Conservation (phyloP, 2,329 filamentous ascomycete genomes). For the Malbranchea cinnamomea region DNA sequence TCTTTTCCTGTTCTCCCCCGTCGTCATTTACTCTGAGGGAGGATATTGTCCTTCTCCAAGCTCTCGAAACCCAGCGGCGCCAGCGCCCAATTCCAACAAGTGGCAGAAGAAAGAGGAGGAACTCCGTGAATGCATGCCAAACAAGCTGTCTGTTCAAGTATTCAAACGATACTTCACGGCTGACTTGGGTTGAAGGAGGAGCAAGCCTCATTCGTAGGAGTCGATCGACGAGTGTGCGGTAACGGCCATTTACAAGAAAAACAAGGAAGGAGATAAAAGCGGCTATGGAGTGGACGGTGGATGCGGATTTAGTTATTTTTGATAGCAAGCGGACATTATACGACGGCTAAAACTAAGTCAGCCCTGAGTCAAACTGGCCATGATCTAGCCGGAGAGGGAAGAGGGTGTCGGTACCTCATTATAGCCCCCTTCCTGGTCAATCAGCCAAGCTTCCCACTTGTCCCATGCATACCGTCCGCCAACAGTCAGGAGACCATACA, state of each 20-base stretch:
- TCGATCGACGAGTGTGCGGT: conserved; percentile 79
- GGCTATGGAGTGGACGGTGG: conserved; percentile 64
- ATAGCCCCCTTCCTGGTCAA: conserved; percentile 62
- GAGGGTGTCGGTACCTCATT: conserved; percentile 32
- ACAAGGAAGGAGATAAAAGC: conserved; percentile 76
- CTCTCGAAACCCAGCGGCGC: conserved; percentile 73
- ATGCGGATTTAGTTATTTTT: conserved; percentile 51
- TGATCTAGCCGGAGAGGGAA: too few relatives aligned
- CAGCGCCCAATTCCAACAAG: conserved; percentile 90
- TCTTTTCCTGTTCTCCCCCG: conserved; percentile 36
- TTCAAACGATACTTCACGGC: conserved; percentile 87
- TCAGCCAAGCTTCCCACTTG: conserved; percentile 78
- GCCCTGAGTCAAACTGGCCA: neutral
- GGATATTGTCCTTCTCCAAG: conserved; percentile 68
- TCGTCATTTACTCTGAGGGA: conserved; percentile 39
- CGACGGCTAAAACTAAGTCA: conserved; percentile 22
- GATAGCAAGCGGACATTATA: conserved; percentile 43
- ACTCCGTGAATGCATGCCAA: conserved; percentile 99
- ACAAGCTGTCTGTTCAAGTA: conserved; percentile 95
- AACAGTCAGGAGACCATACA: conserved; percentile 76
- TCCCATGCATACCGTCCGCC: conserved; percentile 81
- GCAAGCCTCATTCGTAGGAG: conserved; percentile 71
- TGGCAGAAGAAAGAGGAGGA: conserved; percentile 90
- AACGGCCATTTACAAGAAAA: conserved; percentile 80
- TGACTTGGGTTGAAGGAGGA: conserved; percentile 70